Evolutionary conservation across 2,329 filamentous ascomycete genomes (phyloP).

Genomic region (Orbilia quercus): DNA sequence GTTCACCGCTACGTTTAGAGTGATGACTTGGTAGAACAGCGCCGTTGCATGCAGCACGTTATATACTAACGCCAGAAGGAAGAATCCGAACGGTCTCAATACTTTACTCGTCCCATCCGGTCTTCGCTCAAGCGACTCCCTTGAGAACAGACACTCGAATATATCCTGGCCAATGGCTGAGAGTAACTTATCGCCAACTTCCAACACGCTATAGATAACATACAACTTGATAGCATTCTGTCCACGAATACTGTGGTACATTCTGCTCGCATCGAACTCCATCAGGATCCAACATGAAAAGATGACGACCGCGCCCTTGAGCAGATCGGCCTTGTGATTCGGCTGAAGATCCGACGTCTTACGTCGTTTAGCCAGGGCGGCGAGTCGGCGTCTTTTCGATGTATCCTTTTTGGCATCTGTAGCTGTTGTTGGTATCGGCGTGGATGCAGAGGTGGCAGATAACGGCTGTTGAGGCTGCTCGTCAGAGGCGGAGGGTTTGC

Average conservation of each 20-base stretch:
- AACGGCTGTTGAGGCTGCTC: conserved; percentile 26
- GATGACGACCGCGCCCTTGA: conserved; percentile 89
- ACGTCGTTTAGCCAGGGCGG: conserved; percentile 55
- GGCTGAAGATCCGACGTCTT: conserved; percentile 81
- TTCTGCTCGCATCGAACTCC: conserved; percentile 91
- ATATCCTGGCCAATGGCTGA: conserved; percentile 95
- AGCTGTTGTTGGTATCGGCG: conserved; percentile 12
- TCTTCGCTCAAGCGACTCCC: conserved; percentile 89
- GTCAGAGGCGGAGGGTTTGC: conserved; percentile 26
- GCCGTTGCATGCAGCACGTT: conserved; percentile 87
- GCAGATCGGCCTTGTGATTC: conserved; percentile 92
- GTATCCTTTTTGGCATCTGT: conserved; percentile 73
- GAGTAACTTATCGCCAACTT: conserved; percentile 88
- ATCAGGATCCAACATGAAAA: conserved; percentile 86
- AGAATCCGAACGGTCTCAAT: conserved; percentile 88
- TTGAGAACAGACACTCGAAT: conserved; percentile 92
- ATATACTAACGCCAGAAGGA: conserved; percentile 84
- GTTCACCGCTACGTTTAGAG: conserved; percentile 96
- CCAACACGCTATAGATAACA: conserved; percentile 97
- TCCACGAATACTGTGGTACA: conserved; percentile 97
- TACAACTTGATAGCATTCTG: conserved; percentile 98
- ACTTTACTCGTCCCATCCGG: conserved; percentile 90
- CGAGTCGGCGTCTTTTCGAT: conserved; percentile 72
- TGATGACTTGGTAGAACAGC: conserved; percentile 97
- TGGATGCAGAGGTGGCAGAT: conserved; percentile 14